phyloP scores from a whole-genome alignment of 2,329 filamentous ascomycete species.

The Neoascochyta sp. region DNA sequence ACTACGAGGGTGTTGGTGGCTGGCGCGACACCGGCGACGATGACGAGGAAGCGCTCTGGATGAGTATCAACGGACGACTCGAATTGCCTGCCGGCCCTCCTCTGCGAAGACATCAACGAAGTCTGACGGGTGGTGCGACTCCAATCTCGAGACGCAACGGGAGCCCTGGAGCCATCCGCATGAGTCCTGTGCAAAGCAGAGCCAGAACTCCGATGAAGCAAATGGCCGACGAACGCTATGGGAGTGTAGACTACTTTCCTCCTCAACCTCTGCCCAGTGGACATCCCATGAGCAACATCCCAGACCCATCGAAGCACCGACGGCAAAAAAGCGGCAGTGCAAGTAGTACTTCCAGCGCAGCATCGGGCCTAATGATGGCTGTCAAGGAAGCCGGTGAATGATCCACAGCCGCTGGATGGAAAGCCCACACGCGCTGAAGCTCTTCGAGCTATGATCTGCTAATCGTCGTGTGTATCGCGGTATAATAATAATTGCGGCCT shows the following conservation, averaged over 20 bases:
- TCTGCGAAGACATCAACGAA: constrained; percentile 28
- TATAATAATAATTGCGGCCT: too few species aligned
- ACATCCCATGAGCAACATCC: constrained; percentile 17
- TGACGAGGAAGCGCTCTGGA: constrained; percentile 45
- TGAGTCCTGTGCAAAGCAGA: constrained; percentile 38
- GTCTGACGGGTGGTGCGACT: constrained; percentile 31
- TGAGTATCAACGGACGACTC: constrained; percentile 43
- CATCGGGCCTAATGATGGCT: constrained; percentile 11
- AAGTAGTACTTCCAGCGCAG: constrained; percentile 18
- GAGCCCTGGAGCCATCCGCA: constrained; percentile 35
- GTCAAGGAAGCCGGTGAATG: constrained; percentile 11
- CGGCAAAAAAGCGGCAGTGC: constrained; percentile 27
- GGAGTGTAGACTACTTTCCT: constrained; percentile 27
- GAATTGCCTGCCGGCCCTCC: constrained; percentile 36
- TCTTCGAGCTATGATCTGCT: too few species aligned
- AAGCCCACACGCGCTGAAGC: too few species aligned
- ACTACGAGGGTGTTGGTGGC: constrained; percentile 46
- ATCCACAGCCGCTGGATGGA: too few species aligned
- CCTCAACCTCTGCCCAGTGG: constrained; percentile 12
- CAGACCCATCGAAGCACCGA: constrained; percentile 20
- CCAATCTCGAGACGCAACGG: constrained; percentile 25
- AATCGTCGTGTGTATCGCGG: too few species aligned
- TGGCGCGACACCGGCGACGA: constrained; percentile 38
- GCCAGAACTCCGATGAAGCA: constrained; percentile 32
- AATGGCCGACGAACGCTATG: constrained; percentile 9